These are phyloP conservation scores for Nemania serpens DNA, from an alignment of 2,329 filamentous ascomycete genomes.

Conservation along the genomic window DNA sequence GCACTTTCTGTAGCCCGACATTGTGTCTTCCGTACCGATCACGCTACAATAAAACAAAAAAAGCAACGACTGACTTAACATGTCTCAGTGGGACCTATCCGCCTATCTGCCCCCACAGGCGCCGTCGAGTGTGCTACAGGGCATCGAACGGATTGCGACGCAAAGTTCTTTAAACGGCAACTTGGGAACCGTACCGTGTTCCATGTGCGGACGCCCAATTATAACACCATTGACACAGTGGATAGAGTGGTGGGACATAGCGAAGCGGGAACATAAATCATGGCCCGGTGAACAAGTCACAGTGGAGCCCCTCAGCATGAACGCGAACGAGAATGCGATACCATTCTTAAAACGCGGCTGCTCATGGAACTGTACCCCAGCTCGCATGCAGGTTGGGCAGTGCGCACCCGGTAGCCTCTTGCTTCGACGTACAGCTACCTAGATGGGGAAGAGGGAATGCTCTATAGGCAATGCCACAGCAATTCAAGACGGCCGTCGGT, in stretches of 20 bases:
- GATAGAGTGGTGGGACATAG: conserved; percentile 65
- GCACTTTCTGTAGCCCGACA: neutral
- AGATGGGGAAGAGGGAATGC: too few species aligned
- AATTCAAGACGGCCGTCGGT: too few species aligned
- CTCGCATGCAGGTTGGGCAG: conserved; percentile 15
- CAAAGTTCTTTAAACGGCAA: conserved; percentile 48
- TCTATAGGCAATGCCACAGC: too few species aligned
- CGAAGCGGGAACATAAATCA: neutral
- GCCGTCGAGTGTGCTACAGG: conserved; percentile 46
- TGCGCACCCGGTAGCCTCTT: conserved; percentile 18
- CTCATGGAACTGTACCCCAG: conserved; percentile 27
- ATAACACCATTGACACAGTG: conserved; percentile 60
- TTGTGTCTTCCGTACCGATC: neutral
- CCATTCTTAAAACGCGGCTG: conserved; percentile 35
- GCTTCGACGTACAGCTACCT: too few species aligned
- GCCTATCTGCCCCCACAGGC: conserved; percentile 49
- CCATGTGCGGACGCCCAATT: conserved; percentile 54
- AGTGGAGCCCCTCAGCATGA: conserved; percentile 19
- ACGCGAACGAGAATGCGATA: conserved; percentile 24
- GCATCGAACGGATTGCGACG: conserved; percentile 47
- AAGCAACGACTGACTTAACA: neutral
- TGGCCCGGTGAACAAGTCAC: too few species aligned
- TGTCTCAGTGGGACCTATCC: conserved; percentile 44
- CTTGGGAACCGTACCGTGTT: conserved; percentile 56
- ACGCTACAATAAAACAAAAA: neutral